A percentile compares a stretch with the other conserved stretches of the same genome.
phyloP scores from a whole-genome alignment of 2,329 filamentous ascomycete genomes.

The Ophiostoma himal-ulmi region DNA sequence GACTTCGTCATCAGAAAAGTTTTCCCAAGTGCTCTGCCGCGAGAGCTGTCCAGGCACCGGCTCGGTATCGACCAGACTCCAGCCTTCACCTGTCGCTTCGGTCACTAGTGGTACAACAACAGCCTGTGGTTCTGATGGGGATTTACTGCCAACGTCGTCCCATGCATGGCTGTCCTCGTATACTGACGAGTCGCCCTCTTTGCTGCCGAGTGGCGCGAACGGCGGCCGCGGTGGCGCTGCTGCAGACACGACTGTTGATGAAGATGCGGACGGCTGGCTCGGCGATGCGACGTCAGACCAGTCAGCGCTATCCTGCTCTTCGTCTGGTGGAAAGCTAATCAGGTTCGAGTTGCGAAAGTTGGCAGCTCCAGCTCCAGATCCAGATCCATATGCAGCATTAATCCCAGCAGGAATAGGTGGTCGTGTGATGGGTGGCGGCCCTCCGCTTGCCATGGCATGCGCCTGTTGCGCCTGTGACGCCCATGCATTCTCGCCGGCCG shows the following conservation, averaged over 20 bases:
- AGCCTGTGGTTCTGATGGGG: conserved; percentile 20
- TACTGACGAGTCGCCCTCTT: not conserved
- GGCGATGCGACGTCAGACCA: conserved; percentile 37
- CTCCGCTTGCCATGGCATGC: not conserved
- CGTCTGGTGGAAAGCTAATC: conserved; percentile 33
- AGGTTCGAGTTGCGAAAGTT: conserved; percentile 24
- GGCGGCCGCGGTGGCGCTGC: conserved; percentile 25
- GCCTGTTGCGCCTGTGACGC: conserved; percentile 27
- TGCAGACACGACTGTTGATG: not conserved
- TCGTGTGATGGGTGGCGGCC: not conserved
- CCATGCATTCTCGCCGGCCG: conserved; percentile 35
- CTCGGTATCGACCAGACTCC: conserved; percentile 47
- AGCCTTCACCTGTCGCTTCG: conserved; percentile 38
- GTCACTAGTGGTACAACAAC: conserved; percentile 15
- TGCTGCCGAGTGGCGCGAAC: conserved; percentile 4
- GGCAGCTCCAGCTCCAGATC: not conserved
- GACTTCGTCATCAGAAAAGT: conserved; percentile 32
- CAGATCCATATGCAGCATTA: no score
- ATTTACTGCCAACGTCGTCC: conserved; percentile 41
- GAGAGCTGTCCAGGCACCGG: conserved; percentile 33
- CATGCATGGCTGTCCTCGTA: conserved; percentile 36
- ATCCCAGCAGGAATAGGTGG: not conserved
- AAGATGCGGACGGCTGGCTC: conserved; percentile 27
- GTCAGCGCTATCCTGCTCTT: conserved; percentile 36
- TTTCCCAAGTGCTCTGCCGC: conserved; percentile 37